phyloP scores from a whole-genome alignment of 1,284 basidiomycete genomes.

The Moesziomyces antarcticus region DNA sequence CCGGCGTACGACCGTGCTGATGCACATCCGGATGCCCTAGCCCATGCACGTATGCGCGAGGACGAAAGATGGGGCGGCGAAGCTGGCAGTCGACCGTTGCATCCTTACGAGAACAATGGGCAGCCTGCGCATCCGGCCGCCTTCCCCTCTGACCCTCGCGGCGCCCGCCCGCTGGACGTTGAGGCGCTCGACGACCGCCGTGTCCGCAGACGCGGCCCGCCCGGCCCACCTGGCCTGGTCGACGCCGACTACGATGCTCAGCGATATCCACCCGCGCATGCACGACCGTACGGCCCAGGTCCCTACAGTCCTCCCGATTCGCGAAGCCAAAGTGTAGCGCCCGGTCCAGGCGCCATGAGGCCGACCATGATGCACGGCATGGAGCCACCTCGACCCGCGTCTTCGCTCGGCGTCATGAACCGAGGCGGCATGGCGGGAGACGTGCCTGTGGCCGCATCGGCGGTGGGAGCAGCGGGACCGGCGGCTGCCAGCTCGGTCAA shows the following conservation, averaged over 20 bases:
- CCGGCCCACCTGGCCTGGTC: constrained; percentile 14
- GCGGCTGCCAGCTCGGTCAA: constrained; percentile 26
- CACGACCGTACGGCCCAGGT: constrained; percentile 17
- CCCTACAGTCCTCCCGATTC: constrained; percentile 38
- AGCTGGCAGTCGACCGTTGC: constrained; percentile 12
- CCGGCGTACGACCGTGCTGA: constrained; percentile 15
- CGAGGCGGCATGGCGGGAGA: constrained; percentile 3
- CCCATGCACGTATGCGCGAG: constrained; percentile 22
- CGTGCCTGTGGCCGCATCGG: background rate
- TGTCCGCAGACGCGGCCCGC: constrained; percentile 21
- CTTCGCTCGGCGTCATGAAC: constrained; percentile 19
- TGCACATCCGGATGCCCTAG: constrained; percentile 15
- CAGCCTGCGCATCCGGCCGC: constrained; percentile 6
- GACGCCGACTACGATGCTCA: constrained; percentile 20
- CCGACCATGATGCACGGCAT: constrained; percentile 28
- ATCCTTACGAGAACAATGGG: constrained; percentile 14
- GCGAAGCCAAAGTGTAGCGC: constrained; percentile 19
- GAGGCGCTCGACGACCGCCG: constrained; percentile 19
- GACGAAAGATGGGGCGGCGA: constrained; percentile 31
- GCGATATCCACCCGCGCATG: constrained; percentile 14
- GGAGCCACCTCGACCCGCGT: constrained; percentile 36
- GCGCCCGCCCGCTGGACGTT: constrained; percentile 13
- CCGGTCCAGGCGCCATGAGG: constrained; percentile 11
- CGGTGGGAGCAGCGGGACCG: background rate
- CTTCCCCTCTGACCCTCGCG: constrained; percentile 13